Conservation (phyloP, 306 rosid genomes). For the Castanospermum australe region DNA sequence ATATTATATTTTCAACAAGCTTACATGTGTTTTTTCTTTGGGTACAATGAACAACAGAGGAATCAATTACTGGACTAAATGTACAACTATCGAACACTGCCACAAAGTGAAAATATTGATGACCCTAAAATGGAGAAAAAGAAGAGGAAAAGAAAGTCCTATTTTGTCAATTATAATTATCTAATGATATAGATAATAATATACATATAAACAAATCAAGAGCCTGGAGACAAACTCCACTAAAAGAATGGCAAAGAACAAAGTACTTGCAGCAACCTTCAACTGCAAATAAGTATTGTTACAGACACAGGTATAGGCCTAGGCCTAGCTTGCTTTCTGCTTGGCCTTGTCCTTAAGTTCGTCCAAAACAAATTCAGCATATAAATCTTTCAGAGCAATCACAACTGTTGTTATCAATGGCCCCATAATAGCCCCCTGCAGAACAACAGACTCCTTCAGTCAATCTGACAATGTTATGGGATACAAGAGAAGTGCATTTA, state of each 20-base stretch:
- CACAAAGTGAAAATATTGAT: not conserved
- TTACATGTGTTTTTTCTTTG: not conserved
- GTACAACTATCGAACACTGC: not conserved
- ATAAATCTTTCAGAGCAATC: conserved; percentile 72
- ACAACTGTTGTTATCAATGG: conserved; percentile 80
- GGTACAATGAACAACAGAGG: not conserved
- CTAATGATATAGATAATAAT: conserved; percentile 6
- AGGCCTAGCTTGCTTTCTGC: conserved; percentile 26
- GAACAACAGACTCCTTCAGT: conserved; percentile 4
- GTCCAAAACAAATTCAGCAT: conserved; percentile 70
- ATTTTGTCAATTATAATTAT: not conserved
- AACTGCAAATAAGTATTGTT: conserved; percentile 22
- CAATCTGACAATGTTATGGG: not conserved
- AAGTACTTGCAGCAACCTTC: not conserved
- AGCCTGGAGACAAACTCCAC: conserved; percentile 15
- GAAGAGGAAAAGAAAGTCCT: not conserved
- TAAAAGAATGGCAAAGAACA: conserved; percentile 27
- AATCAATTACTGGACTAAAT: not conserved
- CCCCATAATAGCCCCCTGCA: conserved; percentile 88
- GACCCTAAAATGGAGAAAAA: not conserved
- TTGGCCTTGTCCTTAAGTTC: conserved; percentile 35
- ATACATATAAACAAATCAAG: conserved; percentile 15
- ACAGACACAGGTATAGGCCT: not conserved
- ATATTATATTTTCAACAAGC: not conserved
- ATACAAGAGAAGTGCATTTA: not conserved